Percentiles rank a stretch among this genome's conserved stretches.
Conservation (phyloP, 768 basidiomycete species). For the Macrolepiota dolichaula region DNA sequence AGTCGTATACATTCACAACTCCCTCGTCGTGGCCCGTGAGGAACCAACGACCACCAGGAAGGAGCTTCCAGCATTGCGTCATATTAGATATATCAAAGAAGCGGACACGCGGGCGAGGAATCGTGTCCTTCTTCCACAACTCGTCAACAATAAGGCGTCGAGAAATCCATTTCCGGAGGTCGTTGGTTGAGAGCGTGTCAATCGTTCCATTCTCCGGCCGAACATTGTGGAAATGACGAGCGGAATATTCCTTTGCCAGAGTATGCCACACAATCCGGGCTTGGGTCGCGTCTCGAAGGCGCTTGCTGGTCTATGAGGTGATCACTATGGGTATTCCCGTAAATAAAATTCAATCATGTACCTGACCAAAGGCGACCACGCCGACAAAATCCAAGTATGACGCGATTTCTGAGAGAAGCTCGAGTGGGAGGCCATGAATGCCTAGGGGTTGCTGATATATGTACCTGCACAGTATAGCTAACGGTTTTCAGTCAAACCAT, state of each 20-base stretch:
- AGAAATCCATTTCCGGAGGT: not conserved
- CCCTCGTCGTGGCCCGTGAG: not conserved
- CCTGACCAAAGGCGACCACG: not conserved
- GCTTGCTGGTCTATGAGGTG: not conserved
- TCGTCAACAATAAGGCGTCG: not conserved
- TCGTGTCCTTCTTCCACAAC: not conserved
- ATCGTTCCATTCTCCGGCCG: not conserved
- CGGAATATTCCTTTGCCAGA: not conserved
- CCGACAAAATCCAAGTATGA: not conserved
- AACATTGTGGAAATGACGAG: not conserved
- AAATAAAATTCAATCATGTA: not conserved
- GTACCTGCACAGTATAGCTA: not conserved
- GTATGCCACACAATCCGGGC: not conserved
- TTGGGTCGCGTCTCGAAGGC: not conserved
- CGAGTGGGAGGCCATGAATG: not conserved
- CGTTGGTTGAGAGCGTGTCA: not conserved
- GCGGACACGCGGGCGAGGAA: not conserved
- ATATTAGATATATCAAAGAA: not conserved
- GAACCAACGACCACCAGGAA: not conserved
- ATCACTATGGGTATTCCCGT: not conserved
- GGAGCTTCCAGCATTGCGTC: not conserved
- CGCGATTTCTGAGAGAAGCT: not conserved
- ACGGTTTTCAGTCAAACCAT: not conserved
- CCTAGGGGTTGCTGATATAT: too few relatives aligned
- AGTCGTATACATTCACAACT: not conserved